Base-by-base conservation (phyloP, 2,329 filamentous ascomycete genomes). In the Fusarium tuaranense region DNA sequence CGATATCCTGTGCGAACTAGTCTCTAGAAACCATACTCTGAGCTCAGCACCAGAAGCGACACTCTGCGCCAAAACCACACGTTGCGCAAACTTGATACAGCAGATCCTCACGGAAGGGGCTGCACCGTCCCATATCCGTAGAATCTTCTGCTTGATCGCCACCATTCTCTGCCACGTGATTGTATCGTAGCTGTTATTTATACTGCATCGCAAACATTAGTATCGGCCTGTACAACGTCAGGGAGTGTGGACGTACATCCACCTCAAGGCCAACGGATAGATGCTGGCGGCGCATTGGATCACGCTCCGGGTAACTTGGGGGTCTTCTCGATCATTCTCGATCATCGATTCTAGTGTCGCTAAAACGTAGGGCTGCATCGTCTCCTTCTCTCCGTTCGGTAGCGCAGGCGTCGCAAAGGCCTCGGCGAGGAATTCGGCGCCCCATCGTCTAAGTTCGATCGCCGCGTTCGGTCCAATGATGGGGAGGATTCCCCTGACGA, bases 71-170 rank as follows among this genome's bases (percentile, higher is more conserved):
- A 98, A 90, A 53, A 99, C 93, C 53, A 98, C 94, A 73, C 94
- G 92, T 85, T 99, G 96, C 41, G 95, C 93, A 83, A 99, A 99
- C 84, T 99, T 99, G 88, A 98, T 93, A 86, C 97, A 98, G 87
- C 95, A 97, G 82, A 98, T 92, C 78, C 92, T 92, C 73, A 98
- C 90, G 4, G 94, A 93, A 14, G 92, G 88, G 16, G 90, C 86
- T 20, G 94, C 92, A 51, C 87, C 89, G 78, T 98, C 96, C 96
- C 97, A 98, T 79, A 97, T 91, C 69, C 91, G 91, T 70, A 99
- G 84, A 76, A 99, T 97, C 78, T 92, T 93, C 65, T 93, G 91
- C 86, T 99, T 99, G 84, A 98, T 96, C 13, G 92, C 89, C 64
- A 91, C 88, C 90, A 98, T 97, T 74, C 92, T 91, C 80, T 97